Percentiles rank a stretch among this genome's conserved stretches.
These are phyloP conservation scores for Linanthus parryae DNA, from an alignment of 148 eudicot species.

Conservation along the genomic window DNA sequence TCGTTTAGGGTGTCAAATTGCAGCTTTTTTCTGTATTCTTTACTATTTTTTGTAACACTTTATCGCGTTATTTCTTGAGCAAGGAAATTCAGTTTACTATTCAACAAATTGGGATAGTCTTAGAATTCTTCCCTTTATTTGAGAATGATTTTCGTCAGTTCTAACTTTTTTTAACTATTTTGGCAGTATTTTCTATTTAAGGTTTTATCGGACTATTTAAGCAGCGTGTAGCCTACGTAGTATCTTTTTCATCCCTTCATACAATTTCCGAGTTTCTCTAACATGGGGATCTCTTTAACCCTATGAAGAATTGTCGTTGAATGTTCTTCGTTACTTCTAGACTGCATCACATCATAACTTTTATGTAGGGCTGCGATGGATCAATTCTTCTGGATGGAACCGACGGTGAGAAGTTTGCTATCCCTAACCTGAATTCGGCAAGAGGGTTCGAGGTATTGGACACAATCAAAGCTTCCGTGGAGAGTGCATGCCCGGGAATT, in stretches of 20 bases:
- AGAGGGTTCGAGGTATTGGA: slow-evolving; percentile 80
- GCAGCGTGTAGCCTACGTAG: no score
- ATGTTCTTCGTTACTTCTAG: background rate
- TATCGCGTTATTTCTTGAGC: no score
- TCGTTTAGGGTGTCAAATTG: background rate
- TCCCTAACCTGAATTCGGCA: slow-evolving; percentile 51
- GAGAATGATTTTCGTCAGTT: no score
- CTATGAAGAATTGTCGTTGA: background rate
- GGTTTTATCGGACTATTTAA: no score
- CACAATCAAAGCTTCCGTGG: slow-evolving; percentile 58
- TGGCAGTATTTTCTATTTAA: no score
- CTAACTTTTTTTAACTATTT: no score
- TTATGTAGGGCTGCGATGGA: slow-evolving; percentile 71
- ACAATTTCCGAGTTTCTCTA: no score
- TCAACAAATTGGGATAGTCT: no score
- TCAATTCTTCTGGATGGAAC: slow-evolving; percentile 65
- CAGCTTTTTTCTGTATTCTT: no score
- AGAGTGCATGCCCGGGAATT: slow-evolving; percentile 53
- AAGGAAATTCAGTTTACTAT: no score
- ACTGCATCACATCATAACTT: background rate
- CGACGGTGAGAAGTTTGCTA: slow-evolving; percentile 61
- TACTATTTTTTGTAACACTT: no score
- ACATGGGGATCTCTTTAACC: background rate
- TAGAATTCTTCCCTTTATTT: no score
- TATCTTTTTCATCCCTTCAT: background rate